Evolutionary conservation across 1,284 basidiomycete species (phyloP).

Genomic region (Phlebopus sp.): DNA sequence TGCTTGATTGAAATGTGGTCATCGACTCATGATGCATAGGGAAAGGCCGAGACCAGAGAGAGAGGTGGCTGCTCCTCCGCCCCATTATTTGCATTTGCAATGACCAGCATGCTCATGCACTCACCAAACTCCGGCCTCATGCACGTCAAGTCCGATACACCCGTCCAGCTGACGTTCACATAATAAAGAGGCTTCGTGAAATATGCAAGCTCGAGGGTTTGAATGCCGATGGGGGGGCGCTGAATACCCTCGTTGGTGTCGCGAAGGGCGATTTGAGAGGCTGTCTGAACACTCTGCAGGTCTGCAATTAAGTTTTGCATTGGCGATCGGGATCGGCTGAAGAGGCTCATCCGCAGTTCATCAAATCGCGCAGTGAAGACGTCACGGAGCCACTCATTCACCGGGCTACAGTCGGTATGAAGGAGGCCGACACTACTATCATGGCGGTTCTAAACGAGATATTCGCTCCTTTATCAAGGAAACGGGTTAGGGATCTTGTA

Average conservation of each 20-base stretch:
- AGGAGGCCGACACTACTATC: constrained; percentile 79
- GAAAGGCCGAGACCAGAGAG: constrained; percentile 47
- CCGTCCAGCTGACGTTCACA: constrained; percentile 79
- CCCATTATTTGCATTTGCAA: constrained; percentile 99
- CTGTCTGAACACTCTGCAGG: constrained; percentile 94
- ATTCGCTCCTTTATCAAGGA: constrained; percentile 78
- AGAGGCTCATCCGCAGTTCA: constrained; percentile 59
- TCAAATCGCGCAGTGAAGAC: constrained; percentile 70
- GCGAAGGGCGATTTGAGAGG: constrained; percentile 91
- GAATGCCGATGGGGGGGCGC: constrained; percentile 74
- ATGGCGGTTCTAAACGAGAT: constrained; percentile 73
- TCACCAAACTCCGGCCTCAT: constrained; percentile 83
- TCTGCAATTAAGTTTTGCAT: constrained; percentile 24
- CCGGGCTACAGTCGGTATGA: constrained; percentile 82
- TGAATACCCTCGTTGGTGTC: constrained; percentile 82
- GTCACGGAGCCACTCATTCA: constrained; percentile 80
- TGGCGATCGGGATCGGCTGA: constrained; percentile 9
- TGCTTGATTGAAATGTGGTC: not conserved
- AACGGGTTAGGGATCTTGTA: constrained; percentile 75
- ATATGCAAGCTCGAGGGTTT: constrained; percentile 85
- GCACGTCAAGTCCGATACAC: constrained; percentile 85
- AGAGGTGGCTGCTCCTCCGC: constrained; percentile 74
- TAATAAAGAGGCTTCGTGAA: constrained; percentile 82
- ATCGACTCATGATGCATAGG: constrained; percentile 26
- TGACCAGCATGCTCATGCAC: constrained; percentile 80